A percentile compares a stretch with the other conserved stretches of the same genome.
Evolutionary conservation across 1,139 yeast species (phyloP).

Genomic region (Groenewaldozyma sp.): DNA sequence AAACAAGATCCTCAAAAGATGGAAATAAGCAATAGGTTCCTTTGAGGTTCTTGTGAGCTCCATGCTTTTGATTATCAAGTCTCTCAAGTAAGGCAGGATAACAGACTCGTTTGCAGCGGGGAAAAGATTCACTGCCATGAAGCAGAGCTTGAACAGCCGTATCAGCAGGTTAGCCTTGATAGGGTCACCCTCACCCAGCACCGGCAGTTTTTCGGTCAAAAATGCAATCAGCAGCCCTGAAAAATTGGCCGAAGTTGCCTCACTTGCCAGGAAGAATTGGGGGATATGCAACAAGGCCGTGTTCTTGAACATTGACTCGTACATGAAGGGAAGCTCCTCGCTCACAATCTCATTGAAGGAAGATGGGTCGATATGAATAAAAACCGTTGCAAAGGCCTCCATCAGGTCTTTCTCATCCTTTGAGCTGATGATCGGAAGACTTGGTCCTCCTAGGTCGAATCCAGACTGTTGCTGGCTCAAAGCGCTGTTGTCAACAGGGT

Average conservation of each 20-base stretch:
- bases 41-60: constrained; percentile 78
- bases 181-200: constrained; percentile 72
- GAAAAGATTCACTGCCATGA: constrained; percentile 90
- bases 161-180: constrained; percentile 74
- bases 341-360: constrained; percentile 90
- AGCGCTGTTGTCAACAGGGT: constrained; percentile 36
- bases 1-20: constrained; percentile 78
- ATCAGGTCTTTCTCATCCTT: constrained; percentile 91
- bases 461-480: constrained; percentile 23
- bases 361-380: constrained; percentile 89
- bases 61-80: constrained; percentile 71
- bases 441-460: constrained; percentile 72
- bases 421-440: constrained; percentile 73
- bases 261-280: constrained; percentile 89
- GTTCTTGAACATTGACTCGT: constrained; percentile 71
- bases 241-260: constrained; percentile 85
- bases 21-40: constrained; percentile 85
- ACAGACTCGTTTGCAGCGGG: constrained; percentile 84
- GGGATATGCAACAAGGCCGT: constrained; percentile 86
- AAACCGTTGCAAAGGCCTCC: constrained; percentile 93
- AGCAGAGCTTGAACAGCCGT: constrained; percentile 79
- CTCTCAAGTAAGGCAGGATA: constrained; percentile 75
- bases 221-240: constrained; percentile 79
- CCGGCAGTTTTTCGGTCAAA: constrained; percentile 61
- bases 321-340: constrained; percentile 68